Evolutionary conservation across 805 yeast genomes (phyloP).

Genomic region (Starmerella riodocensis): DNA sequence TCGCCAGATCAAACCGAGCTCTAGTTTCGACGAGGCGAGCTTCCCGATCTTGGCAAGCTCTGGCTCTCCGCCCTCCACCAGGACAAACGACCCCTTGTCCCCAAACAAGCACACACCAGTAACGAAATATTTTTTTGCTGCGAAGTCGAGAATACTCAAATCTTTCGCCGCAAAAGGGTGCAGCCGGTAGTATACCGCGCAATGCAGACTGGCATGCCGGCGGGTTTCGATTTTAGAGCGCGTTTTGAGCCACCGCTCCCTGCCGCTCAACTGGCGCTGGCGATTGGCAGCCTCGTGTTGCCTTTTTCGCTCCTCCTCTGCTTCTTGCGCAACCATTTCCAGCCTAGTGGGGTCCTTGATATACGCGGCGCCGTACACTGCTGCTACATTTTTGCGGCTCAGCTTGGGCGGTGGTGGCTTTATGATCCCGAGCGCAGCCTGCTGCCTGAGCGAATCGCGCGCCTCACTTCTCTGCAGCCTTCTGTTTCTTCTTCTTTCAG

Average conservation of each 20-base stretch:
- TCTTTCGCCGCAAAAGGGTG: constrained; percentile 51
- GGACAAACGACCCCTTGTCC: constrained; percentile 38
- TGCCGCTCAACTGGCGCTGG: constrained; percentile 47
- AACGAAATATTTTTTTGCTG: constrained; percentile 60
- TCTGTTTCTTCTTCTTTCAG: constrained; percentile 65
- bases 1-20: constrained; percentile 50
- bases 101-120: constrained; percentile 39
- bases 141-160: constrained; percentile 59
- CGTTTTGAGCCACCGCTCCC: constrained; percentile 41
- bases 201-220: constrained; percentile 38
- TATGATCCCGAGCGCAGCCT: constrained; percentile 65
- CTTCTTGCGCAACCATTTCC: constrained; percentile 55
- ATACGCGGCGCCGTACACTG: constrained; percentile 71
- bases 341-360: constrained; percentile 80
- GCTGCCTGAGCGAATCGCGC: constrained; percentile 61
- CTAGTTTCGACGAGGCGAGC: constrained; percentile 32
- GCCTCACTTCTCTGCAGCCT: constrained; percentile 50
- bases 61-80: constrained; percentile 64
- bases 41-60: constrained; percentile 49
- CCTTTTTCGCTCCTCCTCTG: constrained; percentile 47
- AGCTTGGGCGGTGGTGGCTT: constrained; percentile 87
- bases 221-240: constrained; percentile 37
- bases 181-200: constrained; percentile 42
- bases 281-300: constrained; percentile 51
- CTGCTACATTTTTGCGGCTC: constrained; percentile 71